Evolutionary conservation across 768 basidiomycete species (phyloP).

Genomic region (Leccinum subgranulosum): DNA sequence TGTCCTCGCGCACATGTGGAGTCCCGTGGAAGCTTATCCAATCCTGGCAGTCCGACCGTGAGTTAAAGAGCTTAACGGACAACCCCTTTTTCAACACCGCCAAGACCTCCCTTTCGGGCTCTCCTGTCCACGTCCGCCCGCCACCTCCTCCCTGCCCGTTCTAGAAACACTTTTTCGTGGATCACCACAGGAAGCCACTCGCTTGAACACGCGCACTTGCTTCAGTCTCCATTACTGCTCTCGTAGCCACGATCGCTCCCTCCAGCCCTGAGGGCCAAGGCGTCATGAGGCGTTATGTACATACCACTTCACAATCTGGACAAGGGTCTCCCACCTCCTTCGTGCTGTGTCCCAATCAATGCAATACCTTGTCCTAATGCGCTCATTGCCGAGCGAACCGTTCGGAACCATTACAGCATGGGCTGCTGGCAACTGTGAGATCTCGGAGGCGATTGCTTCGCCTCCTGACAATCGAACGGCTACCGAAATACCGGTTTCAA

Average conservation of each 20-base stretch:
- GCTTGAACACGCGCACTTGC: not conserved
- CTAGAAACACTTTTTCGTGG: constrained; percentile 17
- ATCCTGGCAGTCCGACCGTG: constrained; percentile 27
- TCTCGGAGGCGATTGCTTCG: constrained; percentile 33
- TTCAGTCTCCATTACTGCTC: constrained; percentile 8
- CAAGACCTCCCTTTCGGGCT: constrained; percentile 9
- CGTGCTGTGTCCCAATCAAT: constrained; percentile 20
- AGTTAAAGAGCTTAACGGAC: constrained; percentile 44
- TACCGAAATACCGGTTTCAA: constrained; percentile 30
- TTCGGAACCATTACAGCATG: constrained; percentile 31
- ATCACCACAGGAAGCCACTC: constrained; percentile 24
- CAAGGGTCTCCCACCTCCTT: constrained; percentile 6
- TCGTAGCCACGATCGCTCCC: constrained; percentile 1
- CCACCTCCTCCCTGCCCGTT: not conserved
- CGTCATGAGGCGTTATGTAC: constrained; percentile 11
- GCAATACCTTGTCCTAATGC: constrained; percentile 20
- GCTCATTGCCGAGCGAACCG: constrained; percentile 25
- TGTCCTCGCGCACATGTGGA: constrained; percentile 31
- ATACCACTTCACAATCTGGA: constrained; percentile 9
- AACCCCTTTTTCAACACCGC: constrained; percentile 28
- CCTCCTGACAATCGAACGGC: constrained; percentile 33
- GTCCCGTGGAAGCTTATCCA: constrained; percentile 38
- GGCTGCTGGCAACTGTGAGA: constrained; percentile 28
- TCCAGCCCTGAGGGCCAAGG: constrained; percentile 13
- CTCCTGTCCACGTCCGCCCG: constrained; percentile 12